These are phyloP conservation scores for Arachnopeziza araneosa DNA, from an alignment of 2,329 filamentous ascomycete genomes.

Conservation along the genomic window DNA sequence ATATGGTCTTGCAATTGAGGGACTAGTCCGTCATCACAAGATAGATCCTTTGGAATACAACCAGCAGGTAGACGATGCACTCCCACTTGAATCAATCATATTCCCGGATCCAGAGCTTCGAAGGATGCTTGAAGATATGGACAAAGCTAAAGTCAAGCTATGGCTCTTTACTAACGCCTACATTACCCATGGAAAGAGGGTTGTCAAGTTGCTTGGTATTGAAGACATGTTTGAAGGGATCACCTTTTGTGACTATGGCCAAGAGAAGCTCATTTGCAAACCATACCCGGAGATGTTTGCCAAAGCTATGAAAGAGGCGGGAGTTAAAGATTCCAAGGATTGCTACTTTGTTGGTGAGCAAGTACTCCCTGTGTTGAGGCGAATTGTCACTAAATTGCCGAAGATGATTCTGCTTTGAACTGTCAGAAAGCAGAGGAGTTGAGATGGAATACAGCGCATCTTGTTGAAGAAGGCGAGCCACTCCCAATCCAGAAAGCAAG, in stretches of 20 bases:
- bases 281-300: conserved; percentile 76
- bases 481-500: conserved; percentile 58
- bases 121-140: conserved; percentile 72
- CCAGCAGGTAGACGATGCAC: conserved; percentile 84
- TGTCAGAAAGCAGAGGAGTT: conserved; percentile 69
- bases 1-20: conserved; percentile 96
- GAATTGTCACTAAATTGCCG: conserved; percentile 3
- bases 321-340: conserved; percentile 57
- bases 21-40: conserved; percentile 86
- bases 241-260: conserved; percentile 86
- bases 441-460: conserved; percentile 82
- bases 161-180: conserved; percentile 99
- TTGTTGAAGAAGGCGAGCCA: conserved; percentile 70
- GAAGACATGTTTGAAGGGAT: conserved; percentile 92
- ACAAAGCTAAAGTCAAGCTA: conserved; percentile 73
- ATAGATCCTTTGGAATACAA: conserved; percentile 97
- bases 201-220: conserved; percentile 73
- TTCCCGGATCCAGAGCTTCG: conserved; percentile 71
- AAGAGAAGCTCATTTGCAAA: conserved; percentile 75
- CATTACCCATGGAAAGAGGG: conserved; percentile 76
- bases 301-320: conserved; percentile 84
- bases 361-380: not conserved
- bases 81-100: conserved; percentile 81
- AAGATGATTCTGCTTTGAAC: conserved; percentile 84
- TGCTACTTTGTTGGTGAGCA: conserved; percentile 89